phyloP scores from a whole-genome alignment of 768 basidiomycete species.

The Xerocomellus chrysenteron region DNA sequence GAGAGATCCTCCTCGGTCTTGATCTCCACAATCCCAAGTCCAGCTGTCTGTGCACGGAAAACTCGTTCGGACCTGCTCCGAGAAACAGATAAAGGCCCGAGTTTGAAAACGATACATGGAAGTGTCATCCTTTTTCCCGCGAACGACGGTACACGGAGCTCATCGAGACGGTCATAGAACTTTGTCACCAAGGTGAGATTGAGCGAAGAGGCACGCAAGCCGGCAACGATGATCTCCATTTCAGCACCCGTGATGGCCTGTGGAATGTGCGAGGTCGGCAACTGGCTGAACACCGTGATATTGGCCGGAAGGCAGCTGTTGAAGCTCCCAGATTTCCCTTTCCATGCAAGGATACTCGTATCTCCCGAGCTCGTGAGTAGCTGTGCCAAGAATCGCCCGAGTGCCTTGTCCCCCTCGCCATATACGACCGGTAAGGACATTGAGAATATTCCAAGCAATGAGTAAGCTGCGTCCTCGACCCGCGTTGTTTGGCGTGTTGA shows the following conservation, averaged over 20 bases:
- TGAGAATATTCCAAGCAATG: not conserved
- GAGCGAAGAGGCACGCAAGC: not conserved
- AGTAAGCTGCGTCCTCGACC: not conserved
- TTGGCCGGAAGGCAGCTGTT: not conserved
- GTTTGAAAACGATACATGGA: not conserved
- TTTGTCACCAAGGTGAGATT: not conserved
- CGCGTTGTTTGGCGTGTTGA: slow-evolving; percentile 4
- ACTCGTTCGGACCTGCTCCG: not conserved
- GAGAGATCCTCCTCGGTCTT: not conserved
- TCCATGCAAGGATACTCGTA: not conserved
- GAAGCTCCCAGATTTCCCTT: not conserved
- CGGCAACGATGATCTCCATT: not conserved
- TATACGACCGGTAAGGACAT: not conserved
- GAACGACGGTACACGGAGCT: not conserved
- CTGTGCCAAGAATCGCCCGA: not conserved
- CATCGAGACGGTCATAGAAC: not conserved
- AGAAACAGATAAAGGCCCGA: not conserved
- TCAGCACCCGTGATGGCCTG: not conserved
- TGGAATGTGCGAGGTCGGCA: not conserved
- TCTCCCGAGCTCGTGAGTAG: not conserved
- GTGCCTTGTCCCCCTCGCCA: not conserved
- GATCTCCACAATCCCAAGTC: not conserved
- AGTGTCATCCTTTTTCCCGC: not conserved
- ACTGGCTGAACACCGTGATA: not conserved
- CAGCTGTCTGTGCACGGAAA: not conserved